Percentiles rank a stretch among this genome's conserved stretches.
These are phyloP conservation scores for Globisporangium nagaii DNA, from an alignment of 352 stramenopile species.

Conservation along the genomic window DNA sequence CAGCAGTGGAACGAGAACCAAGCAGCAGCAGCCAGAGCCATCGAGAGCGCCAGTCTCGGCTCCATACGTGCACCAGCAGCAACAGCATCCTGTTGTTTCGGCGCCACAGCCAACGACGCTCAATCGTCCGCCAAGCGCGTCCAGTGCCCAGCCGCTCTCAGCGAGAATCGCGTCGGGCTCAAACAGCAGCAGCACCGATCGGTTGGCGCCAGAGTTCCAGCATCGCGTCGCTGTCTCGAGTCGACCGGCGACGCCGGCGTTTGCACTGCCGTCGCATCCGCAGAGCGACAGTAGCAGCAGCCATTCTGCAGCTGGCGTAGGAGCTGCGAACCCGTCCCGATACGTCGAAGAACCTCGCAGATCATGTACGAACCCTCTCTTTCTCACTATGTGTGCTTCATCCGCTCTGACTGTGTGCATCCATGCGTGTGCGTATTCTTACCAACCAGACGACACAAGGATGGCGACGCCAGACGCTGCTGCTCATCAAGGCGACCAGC, in stretches of 20 bases:
- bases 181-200: slow-evolving; percentile 6
- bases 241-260: slow-evolving; percentile 22
- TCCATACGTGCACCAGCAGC: slow-evolving; percentile 4
- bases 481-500: not conserved
- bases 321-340: not conserved
- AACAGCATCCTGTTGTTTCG: not conserved
- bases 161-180: not conserved
- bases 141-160: not conserved
- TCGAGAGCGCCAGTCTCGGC: slow-evolving; percentile 13
- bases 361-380: slow-evolving; percentile 1
- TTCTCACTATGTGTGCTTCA: not conserved
- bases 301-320: not conserved
- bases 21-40: slow-evolving; percentile 4
- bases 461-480: slow-evolving; percentile 1
- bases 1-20: slow-evolving; percentile 3
- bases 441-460: not conserved
- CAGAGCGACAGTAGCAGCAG: slow-evolving; percentile 4
- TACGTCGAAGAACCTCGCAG: slow-evolving; percentile 14
- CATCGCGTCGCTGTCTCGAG: slow-evolving; percentile 11
- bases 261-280: slow-evolving; percentile 2
- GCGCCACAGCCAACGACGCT: not conserved
- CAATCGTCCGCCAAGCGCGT: not conserved
- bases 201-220: slow-evolving; percentile 10
- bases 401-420: not conserved
- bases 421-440: not conserved